Evolutionary conservation across 2,329 filamentous ascomycete species (phyloP).

Genomic region (Endocalyx cinctus): DNA sequence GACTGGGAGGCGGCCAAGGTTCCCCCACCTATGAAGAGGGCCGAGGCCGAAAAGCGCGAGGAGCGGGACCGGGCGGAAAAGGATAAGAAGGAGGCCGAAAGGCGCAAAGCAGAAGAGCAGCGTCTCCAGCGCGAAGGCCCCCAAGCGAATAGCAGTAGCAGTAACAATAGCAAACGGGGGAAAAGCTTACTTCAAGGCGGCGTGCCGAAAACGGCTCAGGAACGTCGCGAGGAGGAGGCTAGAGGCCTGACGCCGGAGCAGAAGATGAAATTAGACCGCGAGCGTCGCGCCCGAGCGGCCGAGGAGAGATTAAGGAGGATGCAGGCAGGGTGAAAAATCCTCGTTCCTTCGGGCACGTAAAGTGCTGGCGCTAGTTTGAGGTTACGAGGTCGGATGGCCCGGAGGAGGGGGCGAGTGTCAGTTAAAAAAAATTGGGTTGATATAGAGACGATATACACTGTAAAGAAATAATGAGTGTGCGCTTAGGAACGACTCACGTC

Average conservation of each 20-base stretch:
- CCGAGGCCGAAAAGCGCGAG: conserved; percentile 65
- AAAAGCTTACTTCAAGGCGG: conserved; percentile 54
- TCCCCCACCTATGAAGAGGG: conserved; percentile 63
- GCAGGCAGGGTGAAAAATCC: too few species aligned
- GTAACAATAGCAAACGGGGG: conserved; percentile 32
- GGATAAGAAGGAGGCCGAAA: conserved; percentile 62
- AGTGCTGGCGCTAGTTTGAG: too few species aligned
- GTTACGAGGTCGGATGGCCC: too few species aligned
- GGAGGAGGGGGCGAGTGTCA: too few species aligned
- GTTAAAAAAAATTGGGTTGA: too few species aligned
- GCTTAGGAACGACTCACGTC: too few species aligned
- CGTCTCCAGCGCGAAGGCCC: conserved; percentile 64
- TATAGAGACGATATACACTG: too few species aligned
- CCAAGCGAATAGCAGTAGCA: conserved; percentile 39
- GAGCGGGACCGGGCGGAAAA: conserved; percentile 66
- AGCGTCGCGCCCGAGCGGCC: conserved; percentile 83
- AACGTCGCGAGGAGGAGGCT: conserved; percentile 77
- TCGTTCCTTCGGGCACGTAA: too few species aligned
- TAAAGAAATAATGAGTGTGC: too few species aligned
- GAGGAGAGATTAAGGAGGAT: conserved; percentile 77
- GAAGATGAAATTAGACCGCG: conserved; percentile 76
- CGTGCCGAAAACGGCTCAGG: conserved; percentile 68
- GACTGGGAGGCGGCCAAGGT: conserved; percentile 75
- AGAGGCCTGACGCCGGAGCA: conserved; percentile 86
- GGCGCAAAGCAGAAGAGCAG: conserved; percentile 71